A percentile compares a stretch with the other conserved stretches of the same genome.
Evolutionary conservation across 1,284 basidiomycete genomes (phyloP).

Genomic region (Pascua guehoae): DNA sequence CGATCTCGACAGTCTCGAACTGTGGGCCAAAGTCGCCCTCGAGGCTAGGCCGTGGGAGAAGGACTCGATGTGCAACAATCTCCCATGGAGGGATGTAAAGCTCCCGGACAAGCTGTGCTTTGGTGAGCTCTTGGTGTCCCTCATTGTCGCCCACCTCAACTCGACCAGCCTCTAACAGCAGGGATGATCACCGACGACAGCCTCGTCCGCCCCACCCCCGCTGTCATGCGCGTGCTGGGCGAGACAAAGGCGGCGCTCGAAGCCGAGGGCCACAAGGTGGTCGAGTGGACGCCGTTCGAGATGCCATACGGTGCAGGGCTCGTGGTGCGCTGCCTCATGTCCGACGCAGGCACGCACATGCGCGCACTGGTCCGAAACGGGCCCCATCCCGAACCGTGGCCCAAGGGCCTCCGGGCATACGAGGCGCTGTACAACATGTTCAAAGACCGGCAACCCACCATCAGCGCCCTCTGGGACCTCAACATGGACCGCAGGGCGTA

Average conservation of each 20-base stretch:
- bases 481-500: slow-evolving; percentile 12
- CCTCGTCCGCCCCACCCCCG: slow-evolving; percentile 61
- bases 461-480: slow-evolving; percentile 13
- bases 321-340: slow-evolving; percentile 6
- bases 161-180: slow-evolving; percentile 34
- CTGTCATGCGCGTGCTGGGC: slow-evolving; percentile 62
- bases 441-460: slow-evolving; percentile 10
- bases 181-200: slow-evolving; percentile 57
- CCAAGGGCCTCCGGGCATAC: slow-evolving; percentile 1
- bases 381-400: slow-evolving; percentile 18
- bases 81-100: slow-evolving; percentile 61
- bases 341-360: slow-evolving; percentile 14
- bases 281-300: slow-evolving; percentile 38
- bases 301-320: slow-evolving; percentile 1
- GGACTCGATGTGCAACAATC: slow-evolving; percentile 60
- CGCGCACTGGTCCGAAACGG: slow-evolving; percentile 1
- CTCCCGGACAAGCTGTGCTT: slow-evolving; percentile 58
- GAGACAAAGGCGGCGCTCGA: slow-evolving; percentile 58
- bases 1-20: slow-evolving; percentile 58
- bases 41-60: slow-evolving; percentile 60
- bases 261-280: slow-evolving; percentile 60
- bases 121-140: slow-evolving; percentile 1
- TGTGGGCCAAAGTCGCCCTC: slow-evolving; percentile 55
- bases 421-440: background rate
- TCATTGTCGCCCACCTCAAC: background rate